Base-by-base conservation (phyloP, 495 filamentous ascomycete species). In the Penicillium cinerascens region DNA sequence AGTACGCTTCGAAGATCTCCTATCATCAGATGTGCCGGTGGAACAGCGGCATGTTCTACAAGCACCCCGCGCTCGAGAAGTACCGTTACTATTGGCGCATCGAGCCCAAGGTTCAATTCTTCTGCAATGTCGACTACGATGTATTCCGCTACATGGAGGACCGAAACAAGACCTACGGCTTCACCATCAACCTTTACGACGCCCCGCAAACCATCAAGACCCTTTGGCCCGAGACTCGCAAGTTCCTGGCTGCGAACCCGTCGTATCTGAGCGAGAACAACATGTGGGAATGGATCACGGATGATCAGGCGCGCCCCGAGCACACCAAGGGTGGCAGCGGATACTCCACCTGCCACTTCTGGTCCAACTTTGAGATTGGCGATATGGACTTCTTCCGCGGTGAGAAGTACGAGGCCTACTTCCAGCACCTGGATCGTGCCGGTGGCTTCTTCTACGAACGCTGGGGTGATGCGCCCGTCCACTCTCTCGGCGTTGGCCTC, bases 1-100 rank as follows among this genome's bases (percentile, higher is more conserved):
- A 97, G 67, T 99, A 97, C 70, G 87, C 87, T 48, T 76, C 82
- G 51, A 88, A 86, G 75, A 64, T 91, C 44, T 95, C 90, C 50
- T 99, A 99, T 73, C 93, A 97, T 68, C 88, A 97, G 72, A 99
- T 99, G 93, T 99, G 93, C 67, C 87, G 93, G 42, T 99, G 92
- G 95, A 97, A 99, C 78, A 92, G 87, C 61, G 93, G 93, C 58
- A 79, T 96, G 65, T 99, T 99, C 81, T 96, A 95, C 76, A 88
- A 93, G 58, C 95, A 99, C 73, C 91, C 91, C 0, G 92, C 89
- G 0, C 83, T 99, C 17, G 74, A 79, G 39, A 70, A 91, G 42
- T 84, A 79, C 45, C 88, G 87, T 48, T 99, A 89, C 79, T 99
- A 99, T 77, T 99, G 95, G 95, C 91, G 95, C 48, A 95, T 99